Percentiles rank a stretch among this genome's conserved stretches.
Conservation (phyloP, 2,329 filamentous ascomycete species). For the Aureobasidium subglaciale region DNA sequence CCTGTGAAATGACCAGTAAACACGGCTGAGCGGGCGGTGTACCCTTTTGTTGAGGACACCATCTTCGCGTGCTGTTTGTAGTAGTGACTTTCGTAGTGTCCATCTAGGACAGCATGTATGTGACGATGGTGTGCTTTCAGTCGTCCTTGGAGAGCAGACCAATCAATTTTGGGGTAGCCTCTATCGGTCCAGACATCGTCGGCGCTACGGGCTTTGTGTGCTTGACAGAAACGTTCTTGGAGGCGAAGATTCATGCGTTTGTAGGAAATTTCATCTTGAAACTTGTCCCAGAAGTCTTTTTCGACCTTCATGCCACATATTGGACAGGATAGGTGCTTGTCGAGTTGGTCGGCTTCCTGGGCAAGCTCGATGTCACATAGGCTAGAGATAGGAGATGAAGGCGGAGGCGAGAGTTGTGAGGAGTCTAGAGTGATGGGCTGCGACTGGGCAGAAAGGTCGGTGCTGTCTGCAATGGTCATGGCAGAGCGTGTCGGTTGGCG, state of each 20-base stretch:
- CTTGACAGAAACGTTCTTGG: conserved; percentile 29
- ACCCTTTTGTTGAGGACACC: conserved; percentile 16
- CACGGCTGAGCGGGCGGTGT: conserved; percentile 21
- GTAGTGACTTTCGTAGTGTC: conserved; percentile 21
- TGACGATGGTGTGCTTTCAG: conserved; percentile 23
- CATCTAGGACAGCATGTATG: conserved; percentile 23
- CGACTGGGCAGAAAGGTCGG: background rate
- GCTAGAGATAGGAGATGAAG: background rate
- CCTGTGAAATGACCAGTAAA: conserved; percentile 5
- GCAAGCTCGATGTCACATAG: background rate
- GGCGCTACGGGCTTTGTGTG: conserved; percentile 26
- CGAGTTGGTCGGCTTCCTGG: background rate
- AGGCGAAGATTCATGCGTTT: conserved; percentile 24
- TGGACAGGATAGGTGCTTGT: conserved; percentile 22
- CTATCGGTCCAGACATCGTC: conserved; percentile 23
- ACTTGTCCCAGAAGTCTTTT: conserved; percentile 24
- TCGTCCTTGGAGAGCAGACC: conserved; percentile 22
- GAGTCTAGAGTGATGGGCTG: background rate
- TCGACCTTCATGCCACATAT: conserved; percentile 28
- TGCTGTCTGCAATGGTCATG: background rate
- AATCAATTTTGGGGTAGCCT: conserved; percentile 30
- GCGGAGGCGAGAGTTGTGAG: conserved; percentile 3
- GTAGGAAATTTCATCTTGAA: conserved; percentile 22
- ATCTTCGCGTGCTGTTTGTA: conserved; percentile 21
- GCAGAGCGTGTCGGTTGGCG: background rate